Conservation (phyloP, 2,329 filamentous ascomycete genomes). For the Calonectria naviculata region DNA sequence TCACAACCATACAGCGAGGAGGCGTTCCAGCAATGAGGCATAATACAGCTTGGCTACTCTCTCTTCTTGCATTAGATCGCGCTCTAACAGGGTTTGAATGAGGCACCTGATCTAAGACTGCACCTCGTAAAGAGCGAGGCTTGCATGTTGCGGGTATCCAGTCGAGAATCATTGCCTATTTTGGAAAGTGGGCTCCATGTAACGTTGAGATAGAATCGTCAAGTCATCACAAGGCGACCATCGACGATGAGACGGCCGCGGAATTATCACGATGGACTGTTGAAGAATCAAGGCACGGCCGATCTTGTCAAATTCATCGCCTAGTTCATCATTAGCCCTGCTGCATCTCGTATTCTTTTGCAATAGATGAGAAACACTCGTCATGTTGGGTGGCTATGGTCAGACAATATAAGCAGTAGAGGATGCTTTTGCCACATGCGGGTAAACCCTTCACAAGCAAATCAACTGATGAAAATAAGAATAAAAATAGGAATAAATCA, state of each 20-base stretch:
- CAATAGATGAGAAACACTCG: no score
- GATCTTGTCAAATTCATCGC: no score
- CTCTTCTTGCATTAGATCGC: background rate
- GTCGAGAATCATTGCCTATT: background rate
- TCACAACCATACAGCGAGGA: background rate
- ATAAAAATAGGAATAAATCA: no score
- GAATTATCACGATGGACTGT: background rate
- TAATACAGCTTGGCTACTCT: background rate
- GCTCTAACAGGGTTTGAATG: background rate
- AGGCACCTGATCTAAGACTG: background rate
- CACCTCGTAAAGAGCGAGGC: background rate
- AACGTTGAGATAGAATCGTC: background rate
- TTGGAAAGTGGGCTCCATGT: background rate
- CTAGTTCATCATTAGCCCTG: no score
- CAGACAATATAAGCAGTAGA: no score
- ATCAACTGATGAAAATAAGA: no score
- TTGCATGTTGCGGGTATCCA: background rate
- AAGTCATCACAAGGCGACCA: background rate
- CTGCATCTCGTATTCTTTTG: no score
- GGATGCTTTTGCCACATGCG: no score
- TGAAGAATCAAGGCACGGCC: no score
- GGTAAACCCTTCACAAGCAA: no score
- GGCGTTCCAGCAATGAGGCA: background rate
- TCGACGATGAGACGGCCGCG: background rate
- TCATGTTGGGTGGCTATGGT: no score